Evolutionary conservation across 164 flowering plant genomes (phyloP).

Genomic region (Vitis vinifera): DNA sequence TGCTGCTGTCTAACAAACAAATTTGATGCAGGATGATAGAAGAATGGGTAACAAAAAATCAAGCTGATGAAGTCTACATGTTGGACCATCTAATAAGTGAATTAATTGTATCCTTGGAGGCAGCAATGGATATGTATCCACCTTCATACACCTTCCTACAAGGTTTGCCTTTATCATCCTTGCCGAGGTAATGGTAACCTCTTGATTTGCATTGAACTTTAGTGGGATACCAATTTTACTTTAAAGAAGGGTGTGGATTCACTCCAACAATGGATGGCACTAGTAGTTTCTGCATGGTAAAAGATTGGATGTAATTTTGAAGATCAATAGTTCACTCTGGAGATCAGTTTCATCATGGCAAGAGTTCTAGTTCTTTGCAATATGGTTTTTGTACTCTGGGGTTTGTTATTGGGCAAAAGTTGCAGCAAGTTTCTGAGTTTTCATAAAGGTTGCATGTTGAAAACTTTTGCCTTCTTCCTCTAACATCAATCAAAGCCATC

Average conservation of each 20-base stretch:
- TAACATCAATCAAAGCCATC: too few species aligned
- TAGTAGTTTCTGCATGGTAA: too few species aligned
- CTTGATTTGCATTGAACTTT: background rate
- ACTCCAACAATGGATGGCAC: background rate
- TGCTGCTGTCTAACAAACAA: too few species aligned
- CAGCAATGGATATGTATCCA: slow-evolving; percentile 36
- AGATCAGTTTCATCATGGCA: too few species aligned
- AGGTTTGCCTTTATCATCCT: slow-evolving; percentile 44
- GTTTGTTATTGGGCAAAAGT: too few species aligned
- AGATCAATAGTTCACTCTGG: too few species aligned
- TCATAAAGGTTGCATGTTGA: too few species aligned
- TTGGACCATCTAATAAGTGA: slow-evolving; percentile 39
- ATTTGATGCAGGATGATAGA: slow-evolving; percentile 36
- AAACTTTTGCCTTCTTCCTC: too few species aligned
- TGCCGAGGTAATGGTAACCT: slow-evolving; percentile 18
- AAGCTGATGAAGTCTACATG: slow-evolving; percentile 61
- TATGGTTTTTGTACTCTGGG: too few species aligned
- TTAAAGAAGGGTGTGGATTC: background rate
- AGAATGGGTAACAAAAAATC: slow-evolving; percentile 43
- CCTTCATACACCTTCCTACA: slow-evolving; percentile 41
- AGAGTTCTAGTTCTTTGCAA: too few species aligned
- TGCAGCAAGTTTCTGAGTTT: too few species aligned
- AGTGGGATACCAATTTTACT: background rate
- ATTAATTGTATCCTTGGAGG: slow-evolving; percentile 27
- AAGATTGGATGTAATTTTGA: too few species aligned